Evolutionary conservation across 441 rosid genomes (phyloP).

Genomic region (Gossypium schwendimanii): DNA sequence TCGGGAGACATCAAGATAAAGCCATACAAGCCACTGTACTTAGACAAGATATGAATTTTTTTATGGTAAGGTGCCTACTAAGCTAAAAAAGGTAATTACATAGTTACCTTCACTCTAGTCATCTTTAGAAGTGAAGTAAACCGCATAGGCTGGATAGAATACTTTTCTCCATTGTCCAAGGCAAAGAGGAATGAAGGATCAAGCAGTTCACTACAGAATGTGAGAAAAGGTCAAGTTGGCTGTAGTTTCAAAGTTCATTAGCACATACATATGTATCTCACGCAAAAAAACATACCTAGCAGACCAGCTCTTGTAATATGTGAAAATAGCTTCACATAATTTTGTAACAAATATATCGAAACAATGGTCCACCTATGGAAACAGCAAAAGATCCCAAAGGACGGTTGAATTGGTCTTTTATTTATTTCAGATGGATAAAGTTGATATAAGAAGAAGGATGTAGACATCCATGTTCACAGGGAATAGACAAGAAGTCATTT

Average conservation of each 20-base stretch:
- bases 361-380: constrained; percentile 89
- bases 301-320: constrained; percentile 99
- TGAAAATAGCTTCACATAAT: constrained; percentile 77
- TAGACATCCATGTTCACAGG: background rate
- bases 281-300: constrained; percentile 58
- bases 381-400: constrained; percentile 19
- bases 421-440: background rate
- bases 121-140: constrained; percentile 73
- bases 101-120: constrained; percentile 90
- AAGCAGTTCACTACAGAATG: constrained; percentile 71
- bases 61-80: background rate
- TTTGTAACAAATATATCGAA: constrained; percentile 90
- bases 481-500: background rate
- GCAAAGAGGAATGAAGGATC: constrained; percentile 98
- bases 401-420: constrained; percentile 8
- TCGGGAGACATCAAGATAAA: background rate
- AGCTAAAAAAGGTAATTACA: constrained; percentile 5
- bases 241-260: constrained; percentile 18
- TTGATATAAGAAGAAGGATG: background rate
- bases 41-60: background rate
- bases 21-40: background rate
- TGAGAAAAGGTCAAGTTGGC: constrained; percentile 21
- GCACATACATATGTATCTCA: constrained; percentile 8
- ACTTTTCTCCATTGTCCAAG: constrained; percentile 89
- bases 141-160: constrained; percentile 87